These are phyloP conservation scores for Xylariaceae sp. DNA, from an alignment of 2,329 filamentous ascomycete species.

Conservation along the genomic window DNA sequence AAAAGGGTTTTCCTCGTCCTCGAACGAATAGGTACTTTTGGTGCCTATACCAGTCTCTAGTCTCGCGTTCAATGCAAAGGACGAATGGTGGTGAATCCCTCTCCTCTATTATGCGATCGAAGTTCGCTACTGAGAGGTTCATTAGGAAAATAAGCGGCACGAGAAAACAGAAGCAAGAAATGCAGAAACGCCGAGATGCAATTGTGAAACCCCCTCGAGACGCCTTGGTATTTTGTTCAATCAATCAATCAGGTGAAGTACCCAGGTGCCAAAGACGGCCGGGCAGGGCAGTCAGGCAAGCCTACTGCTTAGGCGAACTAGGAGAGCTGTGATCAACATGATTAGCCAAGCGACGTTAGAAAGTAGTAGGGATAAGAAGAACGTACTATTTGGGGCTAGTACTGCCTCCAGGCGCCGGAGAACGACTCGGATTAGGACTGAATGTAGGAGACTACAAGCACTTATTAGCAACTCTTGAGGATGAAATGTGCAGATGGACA, in stretches of 20 bases:
- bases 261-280: not conserved
- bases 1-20: not conserved
- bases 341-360: constrained; percentile 15
- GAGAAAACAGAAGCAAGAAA: constrained; percentile 8
- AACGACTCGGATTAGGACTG: constrained; percentile 43
- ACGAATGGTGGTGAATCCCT: constrained; percentile 5
- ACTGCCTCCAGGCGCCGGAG: constrained; percentile 41
- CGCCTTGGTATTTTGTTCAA: constrained; percentile 32
- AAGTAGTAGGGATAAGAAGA: not conserved
- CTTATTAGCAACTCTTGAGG: constrained; percentile 27
- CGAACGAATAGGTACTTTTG: constrained; percentile 10
- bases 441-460: constrained; percentile 13
- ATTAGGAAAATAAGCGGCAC: constrained; percentile 2
- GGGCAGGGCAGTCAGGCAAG: constrained; percentile 23
- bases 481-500: not conserved
- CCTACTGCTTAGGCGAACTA: constrained; percentile 33
- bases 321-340: constrained; percentile 28
- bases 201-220: constrained; percentile 16
- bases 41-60: constrained; percentile 14
- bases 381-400: constrained; percentile 42
- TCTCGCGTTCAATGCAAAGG: constrained; percentile 13
- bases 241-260: constrained; percentile 15
- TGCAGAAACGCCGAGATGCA: constrained; percentile 25
- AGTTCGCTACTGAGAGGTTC: not conserved
- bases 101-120: constrained; percentile 13